Base-by-base conservation (phyloP, 192 early-diverging fungal genomes). In the Pilaira anomala region DNA sequence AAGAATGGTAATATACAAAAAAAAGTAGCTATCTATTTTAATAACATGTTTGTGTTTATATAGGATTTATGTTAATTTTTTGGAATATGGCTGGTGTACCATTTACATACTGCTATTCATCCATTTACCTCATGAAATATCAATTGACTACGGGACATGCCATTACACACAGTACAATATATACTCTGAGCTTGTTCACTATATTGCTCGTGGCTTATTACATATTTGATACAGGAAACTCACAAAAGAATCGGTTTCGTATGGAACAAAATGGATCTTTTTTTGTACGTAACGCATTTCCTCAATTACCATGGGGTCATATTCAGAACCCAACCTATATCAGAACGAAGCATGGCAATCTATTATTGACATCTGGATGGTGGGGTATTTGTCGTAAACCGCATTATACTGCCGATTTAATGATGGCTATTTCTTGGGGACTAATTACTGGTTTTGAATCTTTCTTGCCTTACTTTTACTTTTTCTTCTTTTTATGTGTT, bases 381-480 rank as follows among this genome's bases (percentile, higher is more conserved):
- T 91, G 88, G 88, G 85, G 88, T 2, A 60, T 79, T 50, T 83
- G 85, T 3, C 68, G 89, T n/a, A 84, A 91, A 52, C 76, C 86
- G 13, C 88, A 91, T 58, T 90, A 91, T 65, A 80, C 87, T 7
- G 91, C 90, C 21, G 94, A 96, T 79, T 91, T 93, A 86, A 66
- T 93, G 48, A 93, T 88, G 83, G 86, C 85, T 14, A 66, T 94
- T 26, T 78, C 89, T 18, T 93, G 92, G 90, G 93, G 88, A 64
- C 67, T 96, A 46, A 85, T 92, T 25, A 84, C 86, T 41, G 91
- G 92, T 21, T 89, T 90, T 66, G 77, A 60, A 8, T 83, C 85
- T 3, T 76, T 85, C 12, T 81, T 96, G 63, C 84, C 92, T 2
- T 96, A 91, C 82, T 95, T 96, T 73, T 95, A 95, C 70, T 79